phyloP scores from a whole-genome alignment of 1,139 yeast species.

The Lipomyces yarrowii region DNA sequence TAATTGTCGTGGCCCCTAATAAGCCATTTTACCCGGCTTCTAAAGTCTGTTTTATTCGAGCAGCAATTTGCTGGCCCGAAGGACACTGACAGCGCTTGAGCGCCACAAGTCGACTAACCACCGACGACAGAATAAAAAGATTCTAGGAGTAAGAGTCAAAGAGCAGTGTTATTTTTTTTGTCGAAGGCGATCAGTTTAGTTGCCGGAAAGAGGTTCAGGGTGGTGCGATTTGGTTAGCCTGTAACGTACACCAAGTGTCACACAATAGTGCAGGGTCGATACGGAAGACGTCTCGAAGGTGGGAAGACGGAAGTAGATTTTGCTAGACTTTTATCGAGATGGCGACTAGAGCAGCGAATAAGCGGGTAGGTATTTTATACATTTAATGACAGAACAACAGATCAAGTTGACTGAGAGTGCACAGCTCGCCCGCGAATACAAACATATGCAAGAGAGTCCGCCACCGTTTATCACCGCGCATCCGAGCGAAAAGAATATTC shows the following conservation, averaged over 20 bases:
- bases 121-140: not conserved
- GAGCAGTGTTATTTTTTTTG: not conserved
- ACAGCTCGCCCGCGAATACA: constrained; percentile 74
- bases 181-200: not conserved
- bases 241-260: too few relatives aligned
- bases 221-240: not conserved
- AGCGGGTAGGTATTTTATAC: constrained; percentile 37
- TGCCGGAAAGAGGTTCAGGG: not conserved
- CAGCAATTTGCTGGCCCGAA: too few relatives aligned
- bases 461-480: constrained; percentile 82
- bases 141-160: not conserved
- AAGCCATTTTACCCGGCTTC: not conserved
- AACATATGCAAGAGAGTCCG: constrained; percentile 69
- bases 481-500: constrained; percentile 76
- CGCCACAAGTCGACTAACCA: not conserved
- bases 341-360: constrained; percentile 45
- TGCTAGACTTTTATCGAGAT: constrained; percentile 30
- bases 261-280: too few relatives aligned
- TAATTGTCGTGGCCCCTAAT: not conserved
- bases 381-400: not conserved
- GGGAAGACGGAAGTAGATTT: not conserved
- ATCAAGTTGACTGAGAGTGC: constrained; percentile 5
- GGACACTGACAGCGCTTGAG: not conserved
- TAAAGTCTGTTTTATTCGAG: too few relatives aligned
- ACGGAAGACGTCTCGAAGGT: not conserved